phyloP scores from a whole-genome alignment of 1,284 basidiomycete genomes.

The Schizopora paradoxa region DNA sequence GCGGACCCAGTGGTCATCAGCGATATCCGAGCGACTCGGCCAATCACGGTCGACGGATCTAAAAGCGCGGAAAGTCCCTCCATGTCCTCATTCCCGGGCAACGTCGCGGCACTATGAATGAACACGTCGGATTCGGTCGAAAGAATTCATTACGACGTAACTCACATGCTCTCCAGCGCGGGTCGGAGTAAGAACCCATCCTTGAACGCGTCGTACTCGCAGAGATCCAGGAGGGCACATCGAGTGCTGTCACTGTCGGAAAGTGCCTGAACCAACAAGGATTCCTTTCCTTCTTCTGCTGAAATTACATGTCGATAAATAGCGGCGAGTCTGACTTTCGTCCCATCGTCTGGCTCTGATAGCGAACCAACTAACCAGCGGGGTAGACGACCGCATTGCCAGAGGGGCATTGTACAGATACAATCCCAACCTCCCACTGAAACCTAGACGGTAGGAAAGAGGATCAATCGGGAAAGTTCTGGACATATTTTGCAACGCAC shows the following conservation, averaged over 20 bases:
- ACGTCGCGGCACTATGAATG: slow-evolving; percentile 23
- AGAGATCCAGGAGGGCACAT: slow-evolving; percentile 29
- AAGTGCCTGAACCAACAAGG: slow-evolving; percentile 26
- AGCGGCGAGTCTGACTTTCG: slow-evolving; percentile 19
- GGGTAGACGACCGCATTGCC: slow-evolving; percentile 31
- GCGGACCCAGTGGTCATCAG: slow-evolving; percentile 28
- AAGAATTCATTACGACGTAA: slow-evolving; percentile 10
- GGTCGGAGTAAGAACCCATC: slow-evolving; percentile 32
- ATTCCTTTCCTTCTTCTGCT: slow-evolving; percentile 23
- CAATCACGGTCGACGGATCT: slow-evolving; percentile 28
- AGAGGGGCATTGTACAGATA: slow-evolving; percentile 27
- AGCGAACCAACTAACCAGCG: slow-evolving; percentile 29
- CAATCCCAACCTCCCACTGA: slow-evolving; percentile 29
- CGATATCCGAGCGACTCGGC: slow-evolving; percentile 29
- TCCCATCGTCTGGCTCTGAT: slow-evolving; percentile 18
- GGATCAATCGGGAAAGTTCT: not conserved
- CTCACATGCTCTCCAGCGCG: slow-evolving; percentile 32
- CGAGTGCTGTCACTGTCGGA: slow-evolving; percentile 26
- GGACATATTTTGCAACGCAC: slow-evolving; percentile 21
- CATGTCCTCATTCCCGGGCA: slow-evolving; percentile 31
- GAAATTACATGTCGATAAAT: slow-evolving; percentile 25
- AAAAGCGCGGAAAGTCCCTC: slow-evolving; percentile 28
- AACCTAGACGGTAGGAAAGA: slow-evolving; percentile 14
- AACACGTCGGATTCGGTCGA: slow-evolving; percentile 17
- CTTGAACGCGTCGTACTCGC: slow-evolving; percentile 31